Percentiles rank a stretch among this genome's conserved stretches.
phyloP scores from a whole-genome alignment of 345 rosid species.

The Rhodamnia argentea region DNA sequence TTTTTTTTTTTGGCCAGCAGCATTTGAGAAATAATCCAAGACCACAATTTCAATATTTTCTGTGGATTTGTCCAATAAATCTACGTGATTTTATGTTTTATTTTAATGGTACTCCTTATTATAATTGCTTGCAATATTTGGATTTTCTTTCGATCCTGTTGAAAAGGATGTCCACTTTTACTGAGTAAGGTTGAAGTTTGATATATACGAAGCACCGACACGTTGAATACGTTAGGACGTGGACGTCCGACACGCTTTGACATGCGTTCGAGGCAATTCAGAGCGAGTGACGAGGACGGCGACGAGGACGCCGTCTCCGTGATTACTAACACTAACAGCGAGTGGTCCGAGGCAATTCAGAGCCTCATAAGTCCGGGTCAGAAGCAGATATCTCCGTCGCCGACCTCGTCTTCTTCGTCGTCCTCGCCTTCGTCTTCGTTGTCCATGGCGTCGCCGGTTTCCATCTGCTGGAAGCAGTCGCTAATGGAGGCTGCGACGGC shows the following conservation, averaged over 20 bases:
- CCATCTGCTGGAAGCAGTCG: constrained; percentile 42
- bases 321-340: constrained; percentile 59
- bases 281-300: constrained; percentile 43
- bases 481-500: constrained; percentile 68
- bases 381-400: constrained; percentile 38
- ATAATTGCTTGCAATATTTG: background rate
- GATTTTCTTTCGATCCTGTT: too few relatives aligned
- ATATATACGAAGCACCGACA: too few relatives aligned
- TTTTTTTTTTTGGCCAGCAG: too few relatives aligned
- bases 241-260: too few relatives aligned
- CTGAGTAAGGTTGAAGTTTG: background rate
- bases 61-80: too few relatives aligned
- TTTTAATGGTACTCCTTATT: background rate
- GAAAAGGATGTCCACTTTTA: background rate
- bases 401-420: constrained; percentile 68
- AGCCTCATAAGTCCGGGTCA: constrained; percentile 33
- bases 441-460: constrained; percentile 46
- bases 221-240: too few relatives aligned
- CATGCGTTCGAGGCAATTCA: too few relatives aligned
- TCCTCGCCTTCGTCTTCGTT: constrained; percentile 56
- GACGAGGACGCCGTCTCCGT: constrained; percentile 66
- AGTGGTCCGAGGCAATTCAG: constrained; percentile 74
- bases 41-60: too few relatives aligned
- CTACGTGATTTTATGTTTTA: too few relatives aligned
- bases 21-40: too few relatives aligned